phyloP scores from a whole-genome alignment of 768 basidiomycete species.

The Xerocomellus dryophilus region DNA sequence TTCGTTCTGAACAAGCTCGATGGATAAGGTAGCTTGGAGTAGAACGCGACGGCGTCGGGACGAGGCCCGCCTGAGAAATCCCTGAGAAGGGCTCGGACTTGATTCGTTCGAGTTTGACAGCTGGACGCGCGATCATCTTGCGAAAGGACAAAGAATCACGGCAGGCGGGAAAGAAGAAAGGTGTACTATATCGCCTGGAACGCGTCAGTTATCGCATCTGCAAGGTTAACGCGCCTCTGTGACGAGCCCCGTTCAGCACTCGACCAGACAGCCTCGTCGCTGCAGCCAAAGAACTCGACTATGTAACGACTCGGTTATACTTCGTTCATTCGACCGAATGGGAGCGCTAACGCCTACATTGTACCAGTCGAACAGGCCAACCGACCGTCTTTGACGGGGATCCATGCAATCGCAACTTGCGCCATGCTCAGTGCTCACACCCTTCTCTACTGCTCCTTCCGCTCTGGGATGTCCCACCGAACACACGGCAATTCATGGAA shows the following conservation, averaged over 20 bases:
- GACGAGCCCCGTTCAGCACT: neutral
- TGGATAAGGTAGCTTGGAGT: constrained; percentile 41
- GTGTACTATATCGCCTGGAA: neutral
- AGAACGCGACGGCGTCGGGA: constrained; percentile 21
- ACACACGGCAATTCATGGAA: neutral
- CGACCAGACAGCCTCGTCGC: too few relatives aligned
- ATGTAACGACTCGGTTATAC: too few relatives aligned
- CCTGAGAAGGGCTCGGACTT: neutral
- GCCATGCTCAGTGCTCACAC: constrained; percentile 43
- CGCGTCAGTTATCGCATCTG: neutral
- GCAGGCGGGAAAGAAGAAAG: neutral
- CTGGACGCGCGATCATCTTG: constrained; percentile 31
- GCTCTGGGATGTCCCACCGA: constrained; percentile 26
- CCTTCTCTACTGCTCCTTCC: constrained; percentile 37
- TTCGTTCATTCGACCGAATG: too few relatives aligned
- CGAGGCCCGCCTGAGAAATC: constrained; percentile 12
- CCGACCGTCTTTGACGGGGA: constrained; percentile 30
- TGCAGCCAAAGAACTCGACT: too few relatives aligned
- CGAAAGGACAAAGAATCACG: neutral
- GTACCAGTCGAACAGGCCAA: neutral
- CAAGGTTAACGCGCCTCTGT: constrained; percentile 3
- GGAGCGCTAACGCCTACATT: constrained; percentile 38
- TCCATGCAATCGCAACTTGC: constrained; percentile 43
- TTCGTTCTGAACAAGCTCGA: constrained; percentile 57
- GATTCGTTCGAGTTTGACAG: constrained; percentile 17